Base-by-base conservation (phyloP, 345 rosid genomes). In the Cardamine chenopodiifolia region DNA sequence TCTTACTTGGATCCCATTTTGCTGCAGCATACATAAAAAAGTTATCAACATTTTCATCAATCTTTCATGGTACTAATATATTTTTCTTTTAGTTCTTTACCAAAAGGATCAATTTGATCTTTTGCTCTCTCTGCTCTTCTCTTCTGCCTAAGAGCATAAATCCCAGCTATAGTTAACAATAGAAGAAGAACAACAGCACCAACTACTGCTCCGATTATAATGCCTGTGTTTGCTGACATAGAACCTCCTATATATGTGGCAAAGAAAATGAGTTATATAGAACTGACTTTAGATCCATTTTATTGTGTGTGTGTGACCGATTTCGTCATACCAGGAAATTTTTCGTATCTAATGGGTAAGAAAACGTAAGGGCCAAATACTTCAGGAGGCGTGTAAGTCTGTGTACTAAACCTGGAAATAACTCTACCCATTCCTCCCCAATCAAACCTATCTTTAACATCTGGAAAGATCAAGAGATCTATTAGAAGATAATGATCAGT, bases 51-150 rank as follows among this genome's bases (percentile, higher is more conserved):
- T 32, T 32, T 55, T 15, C 6, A 15, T 28, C 20, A 26, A 5
- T 55, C 1, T 58, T 58, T 32, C 5, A 0, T 32, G 34, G 19
- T 53, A 18, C 34, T 13, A 23, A 2, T 32, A 32, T 32, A 6
- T 7, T 32, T 7, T 32, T 31, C 32, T 1, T 52, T 1, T 52
- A 20, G 31, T n/a, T n/a, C n/a, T 32, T 31, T 58, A 58, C 63
- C 63, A 32, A 58, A 58, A 34, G 44, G 63, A 32, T 58, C 19
- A 10, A 58, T 88, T 63, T 68, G 79, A 39, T 71, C 83, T 20
- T 82, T 17, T 32, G 63, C 63, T 32, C 26, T 58, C 44, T 58
- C 26, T 9, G 63, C 63, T 58, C 63, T 58, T 2, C 12, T 58
- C 63, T 58, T 58, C 25, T 58, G 63, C 1, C 13, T 58, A 34